Evolutionary conservation across 1,284 basidiomycete species (phyloP).

Genomic region (Dichomitus squalens): DNA sequence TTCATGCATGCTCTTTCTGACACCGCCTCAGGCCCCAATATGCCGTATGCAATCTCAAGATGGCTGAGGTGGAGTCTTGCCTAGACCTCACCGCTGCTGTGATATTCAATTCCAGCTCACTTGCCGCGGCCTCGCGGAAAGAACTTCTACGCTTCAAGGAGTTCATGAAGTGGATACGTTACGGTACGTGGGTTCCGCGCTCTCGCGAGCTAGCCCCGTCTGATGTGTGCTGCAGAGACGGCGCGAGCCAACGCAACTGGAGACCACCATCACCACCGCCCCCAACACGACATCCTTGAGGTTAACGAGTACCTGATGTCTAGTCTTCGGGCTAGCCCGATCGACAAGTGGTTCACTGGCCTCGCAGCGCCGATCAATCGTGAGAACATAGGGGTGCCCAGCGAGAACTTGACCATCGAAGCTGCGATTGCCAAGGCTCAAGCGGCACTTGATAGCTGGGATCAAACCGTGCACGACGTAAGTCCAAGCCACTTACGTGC

Average conservation of each 20-base stretch:
- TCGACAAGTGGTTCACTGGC: constrained; percentile 80
- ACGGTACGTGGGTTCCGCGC: constrained; percentile 48
- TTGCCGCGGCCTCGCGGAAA: constrained; percentile 62
- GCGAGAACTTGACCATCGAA: constrained; percentile 17
- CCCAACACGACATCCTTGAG: constrained; percentile 75
- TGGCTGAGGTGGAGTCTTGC: constrained; percentile 51
- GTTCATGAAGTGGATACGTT: constrained; percentile 77
- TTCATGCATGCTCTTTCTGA: constrained; percentile 2
- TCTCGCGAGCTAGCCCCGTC: background rate
- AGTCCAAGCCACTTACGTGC: background rate
- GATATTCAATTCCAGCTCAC: constrained; percentile 67
- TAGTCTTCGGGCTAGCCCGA: constrained; percentile 64
- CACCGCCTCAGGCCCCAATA: constrained; percentile 32
- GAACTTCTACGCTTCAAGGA: constrained; percentile 74
- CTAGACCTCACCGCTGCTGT: constrained; percentile 54
- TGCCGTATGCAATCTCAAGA: constrained; percentile 51
- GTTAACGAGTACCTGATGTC: constrained; percentile 78
- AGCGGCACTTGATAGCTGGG: constrained; percentile 16
- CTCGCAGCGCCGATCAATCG: constrained; percentile 58
- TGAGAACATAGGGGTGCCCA: constrained; percentile 24
- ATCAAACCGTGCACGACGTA: constrained; percentile 21
- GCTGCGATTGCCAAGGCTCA: constrained; percentile 12
- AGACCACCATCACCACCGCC: constrained; percentile 48
- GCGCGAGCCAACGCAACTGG: constrained; percentile 30
- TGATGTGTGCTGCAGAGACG: constrained; percentile 28